Conservation (phyloP, 495 filamentous ascomycete genomes). For the Neurospora tetrasperma region DNA sequence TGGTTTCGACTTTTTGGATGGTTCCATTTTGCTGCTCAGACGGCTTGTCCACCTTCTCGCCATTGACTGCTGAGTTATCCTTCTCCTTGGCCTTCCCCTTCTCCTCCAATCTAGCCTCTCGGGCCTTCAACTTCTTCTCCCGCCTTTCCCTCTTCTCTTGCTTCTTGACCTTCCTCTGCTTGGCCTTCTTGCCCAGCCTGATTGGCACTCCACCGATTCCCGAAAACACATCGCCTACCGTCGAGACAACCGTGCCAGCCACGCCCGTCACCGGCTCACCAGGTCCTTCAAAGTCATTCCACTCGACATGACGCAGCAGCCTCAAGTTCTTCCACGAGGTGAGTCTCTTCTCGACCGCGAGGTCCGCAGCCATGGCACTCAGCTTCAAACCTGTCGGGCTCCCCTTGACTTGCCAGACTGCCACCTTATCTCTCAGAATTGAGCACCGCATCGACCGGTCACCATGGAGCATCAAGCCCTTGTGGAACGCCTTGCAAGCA, state of each 20-base stretch:
- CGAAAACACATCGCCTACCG: conserved; percentile 41
- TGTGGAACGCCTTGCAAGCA: conserved; percentile 62
- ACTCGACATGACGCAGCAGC: conserved; percentile 56
- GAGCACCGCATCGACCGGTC: conserved; percentile 56
- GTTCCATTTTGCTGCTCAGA: neutral
- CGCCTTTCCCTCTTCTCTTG: conserved; percentile 31
- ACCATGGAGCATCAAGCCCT: conserved; percentile 45
- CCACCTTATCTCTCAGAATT: conserved; percentile 52
- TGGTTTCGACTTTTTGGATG: neutral
- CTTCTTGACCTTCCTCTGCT: conserved; percentile 35
- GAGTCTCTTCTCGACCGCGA: conserved; percentile 47
- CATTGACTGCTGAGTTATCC: neutral
- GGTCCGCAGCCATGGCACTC: conserved; percentile 54
- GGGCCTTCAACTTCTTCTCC: conserved; percentile 28
- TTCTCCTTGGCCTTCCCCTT: conserved; percentile 4
- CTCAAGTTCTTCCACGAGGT: conserved; percentile 56
- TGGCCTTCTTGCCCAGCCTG: conserved; percentile 41
- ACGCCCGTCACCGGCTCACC: conserved; percentile 63
- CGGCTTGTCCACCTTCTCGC: neutral
- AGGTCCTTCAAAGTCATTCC: conserved; percentile 72
- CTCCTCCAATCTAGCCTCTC: conserved; percentile 1
- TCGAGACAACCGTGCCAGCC: conserved; percentile 44
- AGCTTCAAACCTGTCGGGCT: conserved; percentile 42
- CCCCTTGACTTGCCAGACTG: conserved; percentile 54
- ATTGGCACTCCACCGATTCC: conserved; percentile 52